These are phyloP conservation scores for Emydomyces testavorans DNA, from an alignment of 2,329 filamentous ascomycete genomes.

Conservation along the genomic window DNA sequence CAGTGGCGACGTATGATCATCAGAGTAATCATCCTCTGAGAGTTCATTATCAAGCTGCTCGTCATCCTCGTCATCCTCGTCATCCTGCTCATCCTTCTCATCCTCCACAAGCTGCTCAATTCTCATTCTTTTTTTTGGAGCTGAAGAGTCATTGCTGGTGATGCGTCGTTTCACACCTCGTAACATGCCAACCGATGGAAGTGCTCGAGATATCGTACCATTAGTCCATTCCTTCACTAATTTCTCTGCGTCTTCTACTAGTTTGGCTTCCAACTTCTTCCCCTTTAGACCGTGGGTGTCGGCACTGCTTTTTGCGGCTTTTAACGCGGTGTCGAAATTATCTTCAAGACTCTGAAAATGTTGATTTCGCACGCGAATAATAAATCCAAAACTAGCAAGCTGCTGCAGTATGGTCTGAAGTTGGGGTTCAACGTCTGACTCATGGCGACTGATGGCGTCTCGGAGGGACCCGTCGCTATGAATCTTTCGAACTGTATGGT, in stretches of 20 bases:
- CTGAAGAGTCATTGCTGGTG: conserved; percentile 17
- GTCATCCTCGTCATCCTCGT: conserved; percentile 29
- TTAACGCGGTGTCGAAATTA: conserved; percentile 30
- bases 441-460: conserved; percentile 20
- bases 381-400: conserved; percentile 34
- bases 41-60: no score
- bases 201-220: conserved; percentile 26
- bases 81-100: conserved; percentile 24
- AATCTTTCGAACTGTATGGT: conserved; percentile 21
- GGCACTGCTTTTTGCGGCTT: conserved; percentile 23
- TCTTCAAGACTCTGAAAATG: conserved; percentile 34
- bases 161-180: conserved; percentile 28
- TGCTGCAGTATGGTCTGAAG: conserved; percentile 31
- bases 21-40: conserved; percentile 13
- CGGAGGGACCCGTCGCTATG: not conserved
- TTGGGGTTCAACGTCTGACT: conserved; percentile 17
- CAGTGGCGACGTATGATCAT: conserved; percentile 27
- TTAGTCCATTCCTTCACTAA: conserved; percentile 28
- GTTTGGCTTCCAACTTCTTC: conserved; percentile 28
- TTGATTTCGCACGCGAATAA: conserved; percentile 30
- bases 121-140: conserved; percentile 15
- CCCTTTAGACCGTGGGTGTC: conserved; percentile 30
- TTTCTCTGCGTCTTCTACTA: conserved; percentile 22
- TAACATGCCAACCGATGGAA: conserved; percentile 26
- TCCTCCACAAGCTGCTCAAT: conserved; percentile 13